Evolutionary conservation across 1,139 yeast genomes (phyloP), one percentile per base, ranked within the genome.

Genomic region (Debaryomyces sp.): DNA sequence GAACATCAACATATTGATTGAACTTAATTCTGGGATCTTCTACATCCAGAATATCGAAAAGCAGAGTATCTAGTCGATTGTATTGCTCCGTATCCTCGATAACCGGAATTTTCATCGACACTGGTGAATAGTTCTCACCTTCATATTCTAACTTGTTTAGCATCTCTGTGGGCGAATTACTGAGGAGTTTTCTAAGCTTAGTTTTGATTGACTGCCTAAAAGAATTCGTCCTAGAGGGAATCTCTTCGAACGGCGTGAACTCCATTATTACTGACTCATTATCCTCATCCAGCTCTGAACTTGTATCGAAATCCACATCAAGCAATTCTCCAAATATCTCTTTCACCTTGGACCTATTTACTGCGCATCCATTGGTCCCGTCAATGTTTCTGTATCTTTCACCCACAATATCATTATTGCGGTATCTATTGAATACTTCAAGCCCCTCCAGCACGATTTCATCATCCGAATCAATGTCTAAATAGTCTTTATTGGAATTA

Each of bases 1-100:
- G 41, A 33, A 57, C 50, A 33, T 57, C 58, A 23, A 59, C 63
- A 44, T 49, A 54, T 6, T 51, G 45, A 33, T 52, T 50, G 48
- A 60, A 61, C 34, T 49, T 52, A 10, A 60, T 53, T 26, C 23
- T 42, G n/a, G 49, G 39, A 22, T 45, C 48, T 17, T 21, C 34
- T 1, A 18, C 18, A 10, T 22, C 15, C 5, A 7, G 29, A 22
- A 17, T 3, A n/a, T 43, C 35, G 32, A 45, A 45, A 15, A 45
- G 43, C 47, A 46, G 46, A n/a, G 32, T 18, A 38, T 43, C 41
- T 30, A 39, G 29, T 21, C 30, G 43, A 21, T 34, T 38, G 22
- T 17, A 43, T n/a, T 43, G 32, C 21, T 46, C 42, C 5, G 39
- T 26, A 22, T 38, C 46, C 30, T 51, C 50, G 21, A 40, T 43